A percentile compares a stretch with the other conserved stretches of the same genome.
These are phyloP conservation scores for Cryptococcus sp. DNA, from an alignment of 1,284 basidiomycete species.

Conservation along the genomic window DNA sequence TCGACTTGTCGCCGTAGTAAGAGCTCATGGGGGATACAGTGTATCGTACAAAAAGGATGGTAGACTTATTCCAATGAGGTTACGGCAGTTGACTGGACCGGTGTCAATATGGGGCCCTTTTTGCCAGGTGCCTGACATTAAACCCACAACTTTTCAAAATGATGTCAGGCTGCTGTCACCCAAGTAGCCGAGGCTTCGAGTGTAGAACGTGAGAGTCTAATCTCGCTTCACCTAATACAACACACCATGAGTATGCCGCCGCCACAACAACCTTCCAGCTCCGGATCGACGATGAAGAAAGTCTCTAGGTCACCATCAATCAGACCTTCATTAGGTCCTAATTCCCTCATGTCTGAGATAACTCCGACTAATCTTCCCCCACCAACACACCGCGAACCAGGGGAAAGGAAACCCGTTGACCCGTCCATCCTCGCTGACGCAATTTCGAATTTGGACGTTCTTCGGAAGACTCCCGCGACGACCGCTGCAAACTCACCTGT, in stretches of 20 bases:
- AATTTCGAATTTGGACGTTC: constrained; percentile 38
- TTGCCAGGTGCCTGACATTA: background rate
- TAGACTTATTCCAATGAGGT: background rate
- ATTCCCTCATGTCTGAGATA: constrained; percentile 16
- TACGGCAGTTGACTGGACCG: too few relatives aligned
- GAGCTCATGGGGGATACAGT: constrained; percentile 26
- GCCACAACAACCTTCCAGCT: too few relatives aligned
- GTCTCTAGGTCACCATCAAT: constrained; percentile 1
- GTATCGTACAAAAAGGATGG: background rate
- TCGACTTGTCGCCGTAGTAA: constrained; percentile 29
- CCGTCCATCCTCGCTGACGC: constrained; percentile 38
- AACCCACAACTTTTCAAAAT: background rate
- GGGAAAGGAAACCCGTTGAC: constrained; percentile 18
- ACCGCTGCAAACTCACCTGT: constrained; percentile 25
- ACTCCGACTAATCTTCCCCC: constrained; percentile 1
- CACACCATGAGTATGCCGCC: too few relatives aligned
- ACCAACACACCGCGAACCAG: background rate
- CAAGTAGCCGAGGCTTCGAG: too few relatives aligned
- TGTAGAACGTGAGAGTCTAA: too few relatives aligned
- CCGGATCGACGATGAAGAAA: background rate
- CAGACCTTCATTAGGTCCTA: constrained; percentile 11
- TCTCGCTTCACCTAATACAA: too few relatives aligned
- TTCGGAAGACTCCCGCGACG: constrained; percentile 24
- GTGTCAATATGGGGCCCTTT: constrained; percentile 1
- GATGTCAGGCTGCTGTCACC: constrained; percentile 7